phyloP scores from a whole-genome alignment of 352 stramenopile genomes.

The Achlya hypogyna region DNA sequence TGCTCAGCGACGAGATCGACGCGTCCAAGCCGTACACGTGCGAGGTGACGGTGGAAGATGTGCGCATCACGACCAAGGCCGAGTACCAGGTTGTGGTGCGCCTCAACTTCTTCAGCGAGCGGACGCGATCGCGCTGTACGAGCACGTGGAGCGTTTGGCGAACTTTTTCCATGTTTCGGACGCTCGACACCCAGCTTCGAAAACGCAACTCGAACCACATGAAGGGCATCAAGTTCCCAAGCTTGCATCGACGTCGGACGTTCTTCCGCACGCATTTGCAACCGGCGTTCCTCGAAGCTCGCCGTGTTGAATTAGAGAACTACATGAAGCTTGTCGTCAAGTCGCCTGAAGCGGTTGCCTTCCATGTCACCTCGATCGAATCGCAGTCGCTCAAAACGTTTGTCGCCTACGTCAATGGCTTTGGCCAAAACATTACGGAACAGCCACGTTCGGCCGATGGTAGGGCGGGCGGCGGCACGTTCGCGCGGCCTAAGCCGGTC shows the following conservation, averaged over 20 bases:
- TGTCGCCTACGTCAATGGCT: slow-evolving; percentile 61
- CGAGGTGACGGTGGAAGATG: slow-evolving; percentile 51
- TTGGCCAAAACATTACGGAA: slow-evolving; percentile 59
- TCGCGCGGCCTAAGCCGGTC: background rate
- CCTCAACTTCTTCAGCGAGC: slow-evolving; percentile 66
- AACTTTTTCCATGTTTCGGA: slow-evolving; percentile 66
- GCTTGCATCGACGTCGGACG: slow-evolving; percentile 52
- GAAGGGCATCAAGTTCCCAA: slow-evolving; percentile 80
- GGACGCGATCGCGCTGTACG: slow-evolving; percentile 44
- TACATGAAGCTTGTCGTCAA: slow-evolving; percentile 56
- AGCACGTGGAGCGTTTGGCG: slow-evolving; percentile 82
- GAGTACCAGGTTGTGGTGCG: slow-evolving; percentile 73
- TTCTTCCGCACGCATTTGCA: slow-evolving; percentile 60
- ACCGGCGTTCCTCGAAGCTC: slow-evolving; percentile 49
- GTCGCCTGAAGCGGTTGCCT: slow-evolving; percentile 58
- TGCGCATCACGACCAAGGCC: slow-evolving; percentile 65
- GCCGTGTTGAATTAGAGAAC: slow-evolving; percentile 62
- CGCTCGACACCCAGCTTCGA: slow-evolving; percentile 70
- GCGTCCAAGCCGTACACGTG: slow-evolving; percentile 48
- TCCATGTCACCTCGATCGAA: slow-evolving; percentile 57
- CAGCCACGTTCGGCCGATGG: slow-evolving; percentile 24
- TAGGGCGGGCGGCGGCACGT: background rate
- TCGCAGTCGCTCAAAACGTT: slow-evolving; percentile 77
- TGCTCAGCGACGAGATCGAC: slow-evolving; percentile 44
- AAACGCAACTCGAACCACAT: slow-evolving; percentile 60